Conservation (phyloP, 108 stramenopile species). For the Asterionellopsis glacialis region DNA sequence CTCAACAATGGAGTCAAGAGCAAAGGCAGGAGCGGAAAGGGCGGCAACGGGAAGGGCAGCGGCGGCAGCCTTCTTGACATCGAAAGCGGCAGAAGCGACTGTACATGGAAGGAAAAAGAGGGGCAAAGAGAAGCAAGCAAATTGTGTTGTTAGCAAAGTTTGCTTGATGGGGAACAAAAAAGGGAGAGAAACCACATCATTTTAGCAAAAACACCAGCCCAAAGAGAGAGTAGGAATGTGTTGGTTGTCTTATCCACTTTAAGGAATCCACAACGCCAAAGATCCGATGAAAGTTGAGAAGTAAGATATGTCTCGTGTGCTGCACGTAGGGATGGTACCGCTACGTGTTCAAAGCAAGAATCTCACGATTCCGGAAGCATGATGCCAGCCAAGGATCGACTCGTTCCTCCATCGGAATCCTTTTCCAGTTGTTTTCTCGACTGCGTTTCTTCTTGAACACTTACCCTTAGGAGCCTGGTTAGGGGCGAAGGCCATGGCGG, state of each 20-base stretch:
- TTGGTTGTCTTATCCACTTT: too few species aligned
- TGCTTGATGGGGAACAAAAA: too few species aligned
- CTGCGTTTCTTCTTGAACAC: constrained; percentile 11
- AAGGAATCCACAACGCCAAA: too few species aligned
- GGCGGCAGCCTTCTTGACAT: constrained; percentile 48
- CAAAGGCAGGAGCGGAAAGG: constrained; percentile 74
- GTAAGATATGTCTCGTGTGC: too few species aligned
- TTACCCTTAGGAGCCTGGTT: constrained; percentile 65
- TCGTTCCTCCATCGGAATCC: background rate
- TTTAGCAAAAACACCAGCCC: too few species aligned
- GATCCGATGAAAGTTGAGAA: too few species aligned
- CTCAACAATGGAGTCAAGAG: constrained; percentile 78
- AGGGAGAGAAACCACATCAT: too few species aligned
- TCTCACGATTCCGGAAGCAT: background rate
- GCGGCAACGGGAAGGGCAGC: constrained; percentile 65
- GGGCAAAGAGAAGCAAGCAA: background rate
- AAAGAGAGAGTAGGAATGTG: too few species aligned
- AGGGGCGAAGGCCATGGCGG: constrained; percentile 82
- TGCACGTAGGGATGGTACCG: too few species aligned
- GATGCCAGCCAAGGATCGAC: background rate
- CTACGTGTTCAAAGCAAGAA: too few species aligned
- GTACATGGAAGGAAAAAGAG: constrained; percentile 5
- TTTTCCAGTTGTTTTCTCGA: background rate
- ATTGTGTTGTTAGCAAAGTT: too few species aligned
- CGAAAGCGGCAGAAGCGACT: constrained; percentile 27